Base-by-base conservation (phyloP, 257 asterid species). In the Solanum bukasovii region DNA sequence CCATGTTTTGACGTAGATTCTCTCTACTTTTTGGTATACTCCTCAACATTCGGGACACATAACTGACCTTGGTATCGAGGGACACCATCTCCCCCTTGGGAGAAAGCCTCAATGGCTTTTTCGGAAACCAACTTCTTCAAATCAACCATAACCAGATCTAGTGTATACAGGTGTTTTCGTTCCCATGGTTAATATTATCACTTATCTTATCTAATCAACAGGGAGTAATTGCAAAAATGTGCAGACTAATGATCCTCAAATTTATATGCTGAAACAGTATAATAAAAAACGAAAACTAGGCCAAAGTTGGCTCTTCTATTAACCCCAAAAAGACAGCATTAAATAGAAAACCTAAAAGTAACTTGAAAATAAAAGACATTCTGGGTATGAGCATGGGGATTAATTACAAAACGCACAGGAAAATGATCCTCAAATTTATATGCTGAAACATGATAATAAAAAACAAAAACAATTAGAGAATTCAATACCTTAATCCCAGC, bases 321-420 rank as follows among this genome's bases (percentile, higher is more conserved):
- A 81, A 94, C 98, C 90, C 98, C 98, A 93, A 94, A 94, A 89
- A 95, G 91, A 98, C 96, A 92, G 96, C 91, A 91, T 96, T 93
- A 90, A 59, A 96, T 94, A 75, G 96, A 98, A 96, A 71, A 96
- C 96, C 99, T 96, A 31, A 91, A 88, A 37, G 33, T 7, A 73
- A 87, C 88, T 56, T 16, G 87, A 75, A 59, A 72, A 87, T 61
- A 87, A 31, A 82, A 34, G 33, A n/a, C 86, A 85, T 44, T 37
- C 77, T 44, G 35, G 78, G 77, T 75, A 86, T 33, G n/a, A 87
- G n/a, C 33, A 10, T 23, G 34, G 75, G 29, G 13, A 61, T 29
- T 49, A 31, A 7, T 46, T 75, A 33, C 71, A 86, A 49, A 74
- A 81, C 5, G 11, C 0, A 0, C 84, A 42, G 61, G 12, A 81